Evolutionary conservation across 768 basidiomycete species (phyloP).

Genomic region (Lactarius sanguifluus): DNA sequence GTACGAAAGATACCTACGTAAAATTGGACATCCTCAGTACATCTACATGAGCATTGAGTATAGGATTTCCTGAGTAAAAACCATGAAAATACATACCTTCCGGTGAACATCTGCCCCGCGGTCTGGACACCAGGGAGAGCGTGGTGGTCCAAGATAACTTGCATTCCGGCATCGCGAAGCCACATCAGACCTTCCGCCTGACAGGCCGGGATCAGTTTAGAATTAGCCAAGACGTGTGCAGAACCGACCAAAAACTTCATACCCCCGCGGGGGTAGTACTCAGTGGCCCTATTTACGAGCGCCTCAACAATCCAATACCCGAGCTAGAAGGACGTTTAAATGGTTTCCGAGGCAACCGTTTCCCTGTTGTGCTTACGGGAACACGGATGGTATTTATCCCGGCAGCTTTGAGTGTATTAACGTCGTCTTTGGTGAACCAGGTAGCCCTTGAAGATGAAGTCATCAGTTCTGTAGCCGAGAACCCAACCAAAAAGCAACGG

Average conservation of each 20-base stretch:
- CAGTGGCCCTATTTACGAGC: slow-evolving; percentile 58
- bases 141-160: slow-evolving; percentile 67
- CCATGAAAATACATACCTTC: slow-evolving; percentile 45
- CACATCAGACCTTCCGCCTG: slow-evolving; percentile 64
- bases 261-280: slow-evolving; percentile 71
- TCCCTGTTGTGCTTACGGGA: slow-evolving; percentile 49
- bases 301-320: slow-evolving; percentile 83
- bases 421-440: slow-evolving; percentile 70
- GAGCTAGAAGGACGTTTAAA: slow-evolving; percentile 43
- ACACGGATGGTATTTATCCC: slow-evolving; percentile 78
- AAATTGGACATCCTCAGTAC: slow-evolving; percentile 67
- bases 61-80: neutral
- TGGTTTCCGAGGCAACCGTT: neutral
- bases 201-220: neutral
- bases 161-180: slow-evolving; percentile 61
- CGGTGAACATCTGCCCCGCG: slow-evolving; percentile 63
- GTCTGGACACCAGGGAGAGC: slow-evolving; percentile 70
- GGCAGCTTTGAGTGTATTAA: slow-evolving; percentile 48
- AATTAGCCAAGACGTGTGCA: neutral
- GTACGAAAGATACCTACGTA: slow-evolving; percentile 48
- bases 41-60: slow-evolving; percentile 41
- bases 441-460: slow-evolving; percentile 45
- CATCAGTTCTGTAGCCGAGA: slow-evolving; percentile 2
- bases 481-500: neutral
- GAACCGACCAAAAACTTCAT: slow-evolving; percentile 54